Percentiles rank a stretch among this genome's conserved stretches.
Conservation (phyloP, 169 alveolate species). For the Miamiensis avidus region DNA sequence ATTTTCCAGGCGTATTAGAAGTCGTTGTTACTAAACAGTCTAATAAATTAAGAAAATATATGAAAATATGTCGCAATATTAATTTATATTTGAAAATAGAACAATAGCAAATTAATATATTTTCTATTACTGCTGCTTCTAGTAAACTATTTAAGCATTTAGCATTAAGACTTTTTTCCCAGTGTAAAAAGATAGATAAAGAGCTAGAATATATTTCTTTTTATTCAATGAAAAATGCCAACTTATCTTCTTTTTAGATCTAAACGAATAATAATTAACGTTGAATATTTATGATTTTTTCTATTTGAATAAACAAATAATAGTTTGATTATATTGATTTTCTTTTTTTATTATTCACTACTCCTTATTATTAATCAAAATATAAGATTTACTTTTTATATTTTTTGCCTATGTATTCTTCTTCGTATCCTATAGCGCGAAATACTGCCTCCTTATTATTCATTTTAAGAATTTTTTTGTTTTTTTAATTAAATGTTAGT, state of each 20-base stretch:
- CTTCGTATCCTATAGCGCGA: not conserved
- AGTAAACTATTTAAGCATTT: not conserved
- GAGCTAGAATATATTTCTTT: not conserved
- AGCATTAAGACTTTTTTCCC: not conserved
- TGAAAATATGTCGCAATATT: too few relatives aligned
- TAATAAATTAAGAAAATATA: too few relatives aligned
- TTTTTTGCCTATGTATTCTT: not conserved
- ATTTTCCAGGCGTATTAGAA: not conserved
- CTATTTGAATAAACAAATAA: too few relatives aligned
- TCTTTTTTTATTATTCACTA: too few relatives aligned
- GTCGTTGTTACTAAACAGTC: not conserved
- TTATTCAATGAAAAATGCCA: not conserved
- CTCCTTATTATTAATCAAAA: too few relatives aligned
- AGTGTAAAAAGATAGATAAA: not conserved
- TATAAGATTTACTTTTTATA: not conserved
- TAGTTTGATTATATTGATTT: too few relatives aligned
- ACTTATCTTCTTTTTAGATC: not conserved
- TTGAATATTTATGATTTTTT: too few relatives aligned
- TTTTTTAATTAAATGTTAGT: too few relatives aligned
- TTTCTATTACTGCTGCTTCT: not conserved
- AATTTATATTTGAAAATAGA: too few relatives aligned
- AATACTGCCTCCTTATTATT: too few relatives aligned
- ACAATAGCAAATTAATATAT: not conserved
- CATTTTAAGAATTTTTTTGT: too few relatives aligned
- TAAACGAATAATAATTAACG: too few relatives aligned